Conservation (phyloP, 164 flowering plant species). For the Kingdonia uniflora region DNA sequence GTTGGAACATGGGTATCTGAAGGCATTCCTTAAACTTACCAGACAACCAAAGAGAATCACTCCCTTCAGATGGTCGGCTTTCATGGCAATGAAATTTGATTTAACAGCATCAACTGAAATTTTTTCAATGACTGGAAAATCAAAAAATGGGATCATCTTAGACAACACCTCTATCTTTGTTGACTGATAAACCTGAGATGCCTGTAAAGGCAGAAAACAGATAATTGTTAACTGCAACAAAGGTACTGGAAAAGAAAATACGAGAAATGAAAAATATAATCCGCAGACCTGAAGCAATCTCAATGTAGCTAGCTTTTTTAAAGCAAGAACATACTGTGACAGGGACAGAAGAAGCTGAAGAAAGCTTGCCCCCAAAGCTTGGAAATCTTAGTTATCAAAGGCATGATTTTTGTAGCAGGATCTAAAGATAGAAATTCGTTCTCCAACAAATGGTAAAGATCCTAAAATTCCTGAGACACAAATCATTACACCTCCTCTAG, state of each 20-base stretch:
- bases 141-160: constrained; percentile 69
- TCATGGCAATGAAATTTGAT: constrained; percentile 57
- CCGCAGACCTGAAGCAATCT: constrained; percentile 73
- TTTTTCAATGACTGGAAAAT: constrained; percentile 65
- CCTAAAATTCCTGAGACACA: constrained; percentile 92
- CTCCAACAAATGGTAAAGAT: constrained; percentile 69
- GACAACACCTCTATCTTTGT: constrained; percentile 68
- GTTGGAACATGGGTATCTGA: no score
- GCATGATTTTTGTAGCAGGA: constrained; percentile 62
- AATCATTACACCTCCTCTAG: constrained; percentile 76
- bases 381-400: constrained; percentile 59
- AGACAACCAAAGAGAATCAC: constrained; percentile 46
- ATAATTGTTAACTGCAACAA: background rate
- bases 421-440: constrained; percentile 73
- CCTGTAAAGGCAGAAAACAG: constrained; percentile 30
- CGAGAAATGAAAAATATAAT: background rate
- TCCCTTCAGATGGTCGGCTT: constrained; percentile 74
- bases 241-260: no score
- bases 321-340: constrained; percentile 63
- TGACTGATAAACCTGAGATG: constrained; percentile 80
- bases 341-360: constrained; percentile 80
- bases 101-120: constrained; percentile 82
- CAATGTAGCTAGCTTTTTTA: constrained; percentile 76
- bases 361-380: constrained; percentile 74
- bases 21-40: no score